A percentile compares a stretch with the other conserved stretches of the same genome.
These are phyloP conservation scores for Suhomyces kilbournensis DNA, from an alignment of 805 yeast species.

Conservation along the genomic window DNA sequence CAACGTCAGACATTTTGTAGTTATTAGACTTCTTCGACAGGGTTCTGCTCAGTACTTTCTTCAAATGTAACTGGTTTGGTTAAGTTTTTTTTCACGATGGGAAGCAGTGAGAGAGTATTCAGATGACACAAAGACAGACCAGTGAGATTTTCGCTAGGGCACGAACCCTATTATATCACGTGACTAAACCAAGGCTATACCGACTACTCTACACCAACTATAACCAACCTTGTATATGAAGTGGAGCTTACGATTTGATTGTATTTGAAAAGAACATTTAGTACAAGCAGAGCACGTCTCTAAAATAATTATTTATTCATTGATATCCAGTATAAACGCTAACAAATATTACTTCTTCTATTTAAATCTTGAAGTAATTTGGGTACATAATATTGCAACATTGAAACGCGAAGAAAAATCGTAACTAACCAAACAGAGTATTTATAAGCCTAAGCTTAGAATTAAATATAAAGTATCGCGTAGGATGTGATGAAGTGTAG, in stretches of 20 bases:
- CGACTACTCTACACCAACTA: too few relatives aligned
- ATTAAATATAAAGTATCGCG: not conserved
- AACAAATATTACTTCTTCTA: not conserved
- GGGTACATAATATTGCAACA: not conserved
- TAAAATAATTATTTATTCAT: not conserved
- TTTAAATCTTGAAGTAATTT: not conserved
- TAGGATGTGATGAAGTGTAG: not conserved
- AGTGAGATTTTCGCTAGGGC: slow-evolving; percentile 10
- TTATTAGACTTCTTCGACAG: slow-evolving; percentile 73
- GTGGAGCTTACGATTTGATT: too few relatives aligned
- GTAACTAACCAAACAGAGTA: not conserved
- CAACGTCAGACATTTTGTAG: slow-evolving; percentile 84
- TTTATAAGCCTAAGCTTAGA: not conserved
- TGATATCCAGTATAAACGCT: not conserved
- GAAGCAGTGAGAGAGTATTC: not conserved
- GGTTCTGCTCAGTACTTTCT: slow-evolving; percentile 27
- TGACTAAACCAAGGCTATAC: not conserved
- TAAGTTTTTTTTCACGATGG: slow-evolving; percentile 4
- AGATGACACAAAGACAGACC: not conserved
- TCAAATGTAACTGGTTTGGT: slow-evolving; percentile 4
- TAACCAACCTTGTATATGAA: too few relatives aligned
- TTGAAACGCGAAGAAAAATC: not conserved
- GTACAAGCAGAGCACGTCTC: too few relatives aligned
- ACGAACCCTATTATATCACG: slow-evolving; percentile 10
- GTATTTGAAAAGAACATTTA: too few relatives aligned